Percentiles rank a stretch among this genome's conserved stretches.
Conservation (phyloP, 208 protist genomes). For the Strigomonas galati region DNA sequence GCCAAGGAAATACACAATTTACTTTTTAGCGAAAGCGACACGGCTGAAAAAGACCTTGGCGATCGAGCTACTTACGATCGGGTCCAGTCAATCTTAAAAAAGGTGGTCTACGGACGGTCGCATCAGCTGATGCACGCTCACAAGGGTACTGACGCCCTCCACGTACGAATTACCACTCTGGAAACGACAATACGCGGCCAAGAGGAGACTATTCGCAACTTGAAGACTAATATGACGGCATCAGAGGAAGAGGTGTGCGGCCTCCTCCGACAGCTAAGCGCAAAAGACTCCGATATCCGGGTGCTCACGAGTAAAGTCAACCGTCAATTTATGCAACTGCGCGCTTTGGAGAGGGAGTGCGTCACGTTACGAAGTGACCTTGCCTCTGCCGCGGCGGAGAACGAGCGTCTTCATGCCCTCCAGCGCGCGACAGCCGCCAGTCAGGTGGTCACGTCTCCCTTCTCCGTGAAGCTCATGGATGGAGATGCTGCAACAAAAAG, state of each 20-base stretch:
- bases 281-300: conserved; percentile 55
- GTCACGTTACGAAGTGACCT: conserved; percentile 17
- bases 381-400: too few relatives aligned
- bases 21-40: conserved; percentile 36
- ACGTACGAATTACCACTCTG: conserved; percentile 31
- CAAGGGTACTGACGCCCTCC: conserved; percentile 22
- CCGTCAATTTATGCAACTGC: conserved; percentile 41
- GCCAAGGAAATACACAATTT: conserved; percentile 56
- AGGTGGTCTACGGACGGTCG: conserved; percentile 60
- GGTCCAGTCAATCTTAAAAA: conserved; percentile 62
- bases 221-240: conserved; percentile 21
- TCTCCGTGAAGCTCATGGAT: too few relatives aligned
- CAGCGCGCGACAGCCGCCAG: too few relatives aligned
- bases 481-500: too few relatives aligned
- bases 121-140: conserved; percentile 17
- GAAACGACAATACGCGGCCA: conserved; percentile 15
- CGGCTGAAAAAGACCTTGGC: conserved; percentile 32
- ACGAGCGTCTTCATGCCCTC: too few relatives aligned
- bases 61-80: conserved; percentile 81
- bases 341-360: conserved; percentile 45
- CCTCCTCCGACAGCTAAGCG: conserved; percentile 41
- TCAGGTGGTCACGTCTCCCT: too few relatives aligned
- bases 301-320: conserved; percentile 37
- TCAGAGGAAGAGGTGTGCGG: conserved; percentile 53
- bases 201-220: conserved; percentile 4